Percentiles rank a stretch among this genome's conserved stretches.
These are phyloP conservation scores for Phytophthora meadii DNA, from an alignment of 352 stramenopile species.

Conservation along the genomic window DNA sequence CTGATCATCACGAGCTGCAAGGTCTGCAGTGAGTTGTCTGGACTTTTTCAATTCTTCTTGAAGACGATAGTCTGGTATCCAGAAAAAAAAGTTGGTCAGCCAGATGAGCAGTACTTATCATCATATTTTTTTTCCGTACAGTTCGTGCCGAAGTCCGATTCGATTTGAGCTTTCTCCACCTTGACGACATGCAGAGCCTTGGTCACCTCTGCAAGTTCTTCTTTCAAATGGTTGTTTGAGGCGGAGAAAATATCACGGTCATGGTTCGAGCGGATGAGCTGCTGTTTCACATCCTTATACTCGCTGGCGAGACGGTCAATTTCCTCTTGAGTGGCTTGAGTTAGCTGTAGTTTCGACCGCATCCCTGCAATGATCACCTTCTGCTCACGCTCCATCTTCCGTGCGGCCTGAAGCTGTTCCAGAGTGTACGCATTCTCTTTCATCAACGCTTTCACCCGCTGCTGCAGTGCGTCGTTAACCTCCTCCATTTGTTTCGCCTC, in stretches of 20 bases:
- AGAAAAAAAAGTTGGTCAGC: constrained; percentile 16
- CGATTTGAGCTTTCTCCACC: constrained; percentile 75
- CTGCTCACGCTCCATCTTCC: constrained; percentile 79
- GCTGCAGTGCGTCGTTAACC: constrained; percentile 76
- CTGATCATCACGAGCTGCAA: constrained; percentile 43
- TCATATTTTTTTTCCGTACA: constrained; percentile 39
- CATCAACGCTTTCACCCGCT: constrained; percentile 72
- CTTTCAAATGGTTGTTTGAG: constrained; percentile 79
- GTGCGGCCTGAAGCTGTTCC: constrained; percentile 74
- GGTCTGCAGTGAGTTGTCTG: constrained; percentile 52
- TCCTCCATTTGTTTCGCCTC: constrained; percentile 81
- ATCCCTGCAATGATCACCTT: constrained; percentile 69
- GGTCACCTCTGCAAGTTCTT: constrained; percentile 71
- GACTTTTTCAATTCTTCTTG: constrained; percentile 78
- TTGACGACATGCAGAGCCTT: constrained; percentile 69
- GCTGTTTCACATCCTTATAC: constrained; percentile 71
- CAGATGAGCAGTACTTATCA: too few relatives aligned
- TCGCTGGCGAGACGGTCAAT: constrained; percentile 63
- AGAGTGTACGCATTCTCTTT: constrained; percentile 84
- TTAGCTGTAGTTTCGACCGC: constrained; percentile 73
- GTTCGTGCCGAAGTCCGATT: constrained; percentile 73
- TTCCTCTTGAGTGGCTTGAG: constrained; percentile 71
- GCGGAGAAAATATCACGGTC: constrained; percentile 82
- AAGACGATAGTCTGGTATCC: constrained; percentile 50
- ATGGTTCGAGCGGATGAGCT: constrained; percentile 73